Evolutionary conservation across 2,329 filamentous ascomycete genomes (phyloP), one percentile per base, ranked within the genome.

Genomic region (Aspergillus aculeatinus): DNA sequence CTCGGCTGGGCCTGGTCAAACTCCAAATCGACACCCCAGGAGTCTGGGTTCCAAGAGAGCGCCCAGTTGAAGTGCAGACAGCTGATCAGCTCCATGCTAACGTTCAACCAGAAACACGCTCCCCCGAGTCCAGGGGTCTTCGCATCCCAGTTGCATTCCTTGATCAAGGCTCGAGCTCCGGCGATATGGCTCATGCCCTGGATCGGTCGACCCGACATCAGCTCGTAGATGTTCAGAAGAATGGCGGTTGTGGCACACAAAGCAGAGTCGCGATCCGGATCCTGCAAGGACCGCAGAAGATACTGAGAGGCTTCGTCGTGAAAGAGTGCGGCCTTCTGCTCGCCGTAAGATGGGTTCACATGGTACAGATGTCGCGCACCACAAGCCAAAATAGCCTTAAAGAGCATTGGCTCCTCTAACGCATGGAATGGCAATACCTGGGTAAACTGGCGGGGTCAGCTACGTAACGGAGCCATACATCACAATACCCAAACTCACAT

Each of bases 71-170:
- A 92, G 65, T 91, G 89, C 16, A 97, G 80, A 73, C 92, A 96
- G 64, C 87, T 91, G 29, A 97, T 81, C n/a, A 97, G 81, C 73
- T 98, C 94, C 83, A 96, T 89, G 16, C 89, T 89, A 16, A 96
- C 87, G 68, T 96, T 96, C 42, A 97, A 81, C 93, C 94, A 97
- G 77, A 97, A 97, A 74, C 93, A 97, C 1, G 93, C 92, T 0
- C 88, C 86, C 0, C 92, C 93, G 21, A 96, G 86, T 0, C 93
- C 92, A 1, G 83, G 84, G 39, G 90, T 90, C 63, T 82, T 86
- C 0, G 91, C 91, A 68, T 91, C 89, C 94, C 94, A 97, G 4
- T 88, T 87, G 69, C 92, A 96, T 71, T 96, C 92, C 62, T 92
- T 91, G 68, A 97, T 93, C 53, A 96, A 80, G 1, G 91, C 91